Base-by-base conservation (phyloP, 139 green algal species). In the Chlamydomonas schloesseri region DNA sequence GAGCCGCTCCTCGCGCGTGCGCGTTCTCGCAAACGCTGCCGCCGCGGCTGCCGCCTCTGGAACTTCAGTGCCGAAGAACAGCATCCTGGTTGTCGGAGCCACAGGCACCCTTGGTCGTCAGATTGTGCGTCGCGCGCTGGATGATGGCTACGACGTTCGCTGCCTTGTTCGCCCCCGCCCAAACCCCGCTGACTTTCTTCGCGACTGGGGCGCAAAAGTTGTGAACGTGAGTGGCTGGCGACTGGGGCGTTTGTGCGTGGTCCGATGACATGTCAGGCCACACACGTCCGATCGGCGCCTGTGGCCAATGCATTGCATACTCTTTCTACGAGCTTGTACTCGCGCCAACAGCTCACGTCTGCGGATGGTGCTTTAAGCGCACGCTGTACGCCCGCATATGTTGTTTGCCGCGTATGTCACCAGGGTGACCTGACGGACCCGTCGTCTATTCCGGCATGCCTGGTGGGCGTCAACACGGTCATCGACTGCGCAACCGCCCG, bases 131-230 rank as follows among this genome's bases (percentile, higher is more conserved):
- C 91, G 94, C 33, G 97, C 97, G 0, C 91, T 99, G 68, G 98
- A 99, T 75, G 98, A 99, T 89, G 98, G 98, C 57, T 99, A 99
- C 89, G 97, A 99, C 53, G 97, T 99, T 18, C 95, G 98, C 46
- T 99, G 97, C 92, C 95, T 99, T 20, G 98, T 99, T 33, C 89
- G 97, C 50, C 96, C 98, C 13, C 91, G 84, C 10, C 64, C 72
- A 2, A 98, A 94, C 65, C 97, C 98, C 21, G 98, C 98, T 47
- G 98, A 99, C 89, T 99, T 99, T 88, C 91, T 99, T 67, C 92
- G 98, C 20, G 98, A 99, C 87, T 99, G 98, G 98, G 98, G 98
- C 37, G 98, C 98, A 18, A 98, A 94, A 57, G 81, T 87, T 6
- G 81, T 87, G 53, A 87, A 87, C 69, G 81, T 87, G 23, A 82